These are phyloP conservation scores for Plasmodium blacklocki DNA, from an alignment of 169 alveolate species.

Conservation along the genomic window DNA sequence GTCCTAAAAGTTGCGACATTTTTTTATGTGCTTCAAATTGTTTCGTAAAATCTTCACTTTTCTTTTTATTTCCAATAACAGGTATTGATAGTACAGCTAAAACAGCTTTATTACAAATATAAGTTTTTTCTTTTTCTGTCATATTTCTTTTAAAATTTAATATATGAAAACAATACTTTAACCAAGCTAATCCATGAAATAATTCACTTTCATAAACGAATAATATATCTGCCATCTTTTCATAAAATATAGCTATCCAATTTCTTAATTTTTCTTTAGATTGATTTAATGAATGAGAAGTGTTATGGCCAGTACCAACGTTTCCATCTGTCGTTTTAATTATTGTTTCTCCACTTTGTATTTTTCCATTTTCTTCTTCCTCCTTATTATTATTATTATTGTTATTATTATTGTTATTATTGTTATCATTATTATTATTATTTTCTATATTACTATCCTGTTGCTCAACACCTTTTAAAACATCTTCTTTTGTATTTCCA, in stretches of 20 bases:
- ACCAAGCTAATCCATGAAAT: slow-evolving; percentile 94
- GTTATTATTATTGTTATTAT: neutral
- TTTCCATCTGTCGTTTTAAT: slow-evolving; percentile 46
- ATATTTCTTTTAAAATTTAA: slow-evolving; percentile 88
- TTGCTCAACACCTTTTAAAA: neutral
- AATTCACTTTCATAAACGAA: slow-evolving; percentile 94
- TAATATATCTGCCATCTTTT: slow-evolving; percentile 91
- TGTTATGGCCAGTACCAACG: slow-evolving; percentile 23
- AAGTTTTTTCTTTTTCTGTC: slow-evolving; percentile 84
- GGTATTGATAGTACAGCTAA: slow-evolving; percentile 90
- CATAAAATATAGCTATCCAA: slow-evolving; percentile 93
- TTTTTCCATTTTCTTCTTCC: neutral
- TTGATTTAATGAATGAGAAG: slow-evolving; percentile 76
- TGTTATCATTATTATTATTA: neutral
- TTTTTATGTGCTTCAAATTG: slow-evolving; percentile 88
- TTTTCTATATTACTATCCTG: neutral
- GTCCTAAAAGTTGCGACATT: slow-evolving; percentile 89
- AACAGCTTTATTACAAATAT: slow-evolving; percentile 88
- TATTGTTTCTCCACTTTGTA: slow-evolving; percentile 1
- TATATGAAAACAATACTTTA: slow-evolving; percentile 88
- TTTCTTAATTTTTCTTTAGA: slow-evolving; percentile 87
- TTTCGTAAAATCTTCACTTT: slow-evolving; percentile 78
- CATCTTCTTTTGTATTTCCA: neutral
- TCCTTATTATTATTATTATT: neutral
- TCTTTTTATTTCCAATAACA: slow-evolving; percentile 54